These are phyloP conservation scores for Lanmaoa rubissima DNA, from an alignment of 768 basidiomycete genomes.

Conservation along the genomic window DNA sequence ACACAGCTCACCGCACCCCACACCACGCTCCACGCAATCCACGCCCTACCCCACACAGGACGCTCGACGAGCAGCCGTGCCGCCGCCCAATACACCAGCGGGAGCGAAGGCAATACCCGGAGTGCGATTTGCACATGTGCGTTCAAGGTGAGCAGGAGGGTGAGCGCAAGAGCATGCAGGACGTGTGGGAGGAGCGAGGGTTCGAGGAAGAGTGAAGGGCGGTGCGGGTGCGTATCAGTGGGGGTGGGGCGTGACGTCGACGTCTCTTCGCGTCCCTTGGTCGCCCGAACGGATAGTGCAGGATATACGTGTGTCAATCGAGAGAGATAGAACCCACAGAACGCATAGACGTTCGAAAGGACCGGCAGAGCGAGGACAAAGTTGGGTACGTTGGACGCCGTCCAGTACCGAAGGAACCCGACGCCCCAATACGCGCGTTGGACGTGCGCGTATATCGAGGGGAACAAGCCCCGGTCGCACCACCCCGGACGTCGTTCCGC, in stretches of 20 bases:
- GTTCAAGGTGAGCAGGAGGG: conserved; percentile 65
- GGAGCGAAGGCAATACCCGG: conserved; percentile 72
- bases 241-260: neutral
- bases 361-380: conserved; percentile 78
- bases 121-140: conserved; percentile 89
- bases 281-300: conserved; percentile 2
- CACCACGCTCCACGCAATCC: conserved; percentile 74
- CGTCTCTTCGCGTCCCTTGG: neutral
- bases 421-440: conserved; percentile 86
- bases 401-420: conserved; percentile 89
- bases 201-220: conserved; percentile 35
- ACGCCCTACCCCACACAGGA: conserved; percentile 50
- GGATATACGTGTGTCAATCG: conserved; percentile 3
- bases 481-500: conserved; percentile 42
- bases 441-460: conserved; percentile 78
- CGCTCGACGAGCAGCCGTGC: conserved; percentile 57
- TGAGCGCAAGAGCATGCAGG: conserved; percentile 65
- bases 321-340: conserved; percentile 27
- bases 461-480: conserved; percentile 55
- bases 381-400: conserved; percentile 78
- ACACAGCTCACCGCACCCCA: conserved; percentile 74
- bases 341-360: conserved; percentile 46
- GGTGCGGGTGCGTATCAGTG: neutral
- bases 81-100: conserved; percentile 85
- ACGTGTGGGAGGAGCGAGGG: conserved; percentile 63